Base-by-base conservation (phyloP, 768 basidiomycete species). In the Fibroporia radiculosa region DNA sequence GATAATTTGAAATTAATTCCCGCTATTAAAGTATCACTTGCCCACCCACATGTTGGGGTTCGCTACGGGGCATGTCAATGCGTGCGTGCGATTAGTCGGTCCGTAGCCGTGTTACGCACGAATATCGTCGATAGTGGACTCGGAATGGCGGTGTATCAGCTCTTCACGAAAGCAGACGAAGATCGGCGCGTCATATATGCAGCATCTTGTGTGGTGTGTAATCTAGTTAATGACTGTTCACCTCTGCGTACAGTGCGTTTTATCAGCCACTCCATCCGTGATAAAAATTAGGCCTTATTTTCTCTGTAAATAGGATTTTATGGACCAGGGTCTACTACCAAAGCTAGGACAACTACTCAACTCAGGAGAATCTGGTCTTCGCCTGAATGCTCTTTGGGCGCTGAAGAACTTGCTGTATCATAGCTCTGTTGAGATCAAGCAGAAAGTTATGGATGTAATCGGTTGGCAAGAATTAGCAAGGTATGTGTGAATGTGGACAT, bases 1-100 rank as follows among this genome's bases (percentile, higher is more conserved):
- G 81, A 84, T 52, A 68, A 68, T 10, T 68, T 75, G 10, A 67
- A 66, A 2, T 63, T 90, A 37, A 62, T 85, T 20, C 73, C 75
- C 4, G 62, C 72, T 20, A 61, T 90, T 25, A 70, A 76, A 45
- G 56, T 61, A 1, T 74, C 75, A 11, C 70, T 93, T 6, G 51
- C 69, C 0, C 81, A 88, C 43, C 72, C 69, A 0, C 75, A 82
- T 45, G 68, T 80, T 13, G 88, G 86, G 1, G 82, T 93, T 3
- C 78, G 92, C 5, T 88, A 86, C 35, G 89, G 88, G 0, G 86
- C 88, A 0, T 92, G 89, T 55, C 93, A 95, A 54, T 85, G 84
- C 51, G 73, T 90, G 1, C 71, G 93, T 13, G 84, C 86, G 0
- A 69, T 98, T 29, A 80, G 80, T 31, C 75, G 95, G 19, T 82